These are phyloP conservation scores for Craterostigma plantagineum DNA, from an alignment of 257 asterid species.

Conservation along the genomic window DNA sequence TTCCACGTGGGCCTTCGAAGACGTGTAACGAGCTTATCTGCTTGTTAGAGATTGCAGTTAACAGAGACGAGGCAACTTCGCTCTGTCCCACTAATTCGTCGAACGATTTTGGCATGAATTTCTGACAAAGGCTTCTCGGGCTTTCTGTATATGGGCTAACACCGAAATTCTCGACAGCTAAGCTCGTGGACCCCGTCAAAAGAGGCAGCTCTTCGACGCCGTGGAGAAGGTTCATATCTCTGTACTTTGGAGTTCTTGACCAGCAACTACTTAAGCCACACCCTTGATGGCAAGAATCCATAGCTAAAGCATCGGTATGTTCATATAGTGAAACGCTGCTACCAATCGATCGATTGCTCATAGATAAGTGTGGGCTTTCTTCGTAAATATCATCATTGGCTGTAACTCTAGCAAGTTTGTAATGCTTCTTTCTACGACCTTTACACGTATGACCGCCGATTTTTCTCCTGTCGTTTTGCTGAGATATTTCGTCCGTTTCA, in stretches of 20 bases:
- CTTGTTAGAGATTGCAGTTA: conserved; percentile 32
- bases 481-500: conserved; percentile 24
- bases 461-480: conserved; percentile 12
- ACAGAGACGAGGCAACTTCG: conserved; percentile 37
- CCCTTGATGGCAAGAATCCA: conserved; percentile 42
- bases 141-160: conserved; percentile 19
- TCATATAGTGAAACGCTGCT: conserved; percentile 16
- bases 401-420: conserved; percentile 12
- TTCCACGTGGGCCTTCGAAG: conserved; percentile 86
- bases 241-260: conserved; percentile 36
- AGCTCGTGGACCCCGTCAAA: conserved; percentile 17
- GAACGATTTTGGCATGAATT: conserved; percentile 62
- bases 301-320: too few relatives aligned
- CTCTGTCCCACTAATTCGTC: conserved; percentile 61
- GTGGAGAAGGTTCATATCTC: too few relatives aligned
- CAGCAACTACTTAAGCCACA: conserved; percentile 70
- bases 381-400: conserved; percentile 22
- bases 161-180: conserved; percentile 4
- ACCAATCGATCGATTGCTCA: conserved; percentile 12
- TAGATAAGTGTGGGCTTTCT: conserved; percentile 28
- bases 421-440: conserved; percentile 11
- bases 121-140: conserved; percentile 45
- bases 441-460: too few relatives aligned
- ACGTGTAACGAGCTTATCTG: conserved; percentile 40
- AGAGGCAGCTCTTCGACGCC: conserved; percentile 42